Base-by-base conservation (phyloP, 768 basidiomycete genomes). In the Psilocybe sp. region DNA sequence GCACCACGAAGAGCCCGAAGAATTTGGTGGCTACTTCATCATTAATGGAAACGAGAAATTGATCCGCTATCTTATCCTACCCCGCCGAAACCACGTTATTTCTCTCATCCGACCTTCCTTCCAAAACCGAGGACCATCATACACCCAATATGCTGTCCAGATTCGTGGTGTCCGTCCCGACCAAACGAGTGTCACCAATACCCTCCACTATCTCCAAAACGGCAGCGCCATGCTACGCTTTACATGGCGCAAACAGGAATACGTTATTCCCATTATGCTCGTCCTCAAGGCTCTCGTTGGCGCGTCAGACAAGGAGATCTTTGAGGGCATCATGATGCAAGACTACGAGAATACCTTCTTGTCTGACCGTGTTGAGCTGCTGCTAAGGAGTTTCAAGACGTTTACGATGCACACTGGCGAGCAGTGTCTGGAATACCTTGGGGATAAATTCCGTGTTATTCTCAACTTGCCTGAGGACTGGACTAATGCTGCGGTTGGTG, bases 21-120 rank as follows among this genome's bases (percentile, higher is more conserved):
- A 98, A 68, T 98, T 98, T 62, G 97, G 97, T 46, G 97, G 96
- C 23, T 98, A 99, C 71, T 99, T 99, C 64, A 82, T 99, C 64
- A 85, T 99, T 68, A 99, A 99, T 67, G 97, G 97, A 54, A 98
- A 98, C 70, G 97, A 99, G 71, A 92, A 94, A 71, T 82, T 99
- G 54, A 95, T 99, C 58, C 92, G 97, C 55, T 98, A 94, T 71
- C 85, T 98, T 64, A 94, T 98, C 61, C 80, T 99, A 35, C 96
- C 95, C 11, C 87, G 97, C 20, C 82, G 97, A 46, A 93, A 98
- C 64, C 93, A 98, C 72, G 93, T 92, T 61, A 91, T 95, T 56
- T 87, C 94, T 43, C 84, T 99, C 59, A 75, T 89, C 59, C 92
- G 97, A 43, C 89, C 92, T 16, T 87, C 92, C 10, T 99, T 98